Evolutionary conservation across 495 filamentous ascomycete genomes (phyloP), one percentile per base, ranked within the genome.

Genomic region (Zalerion maritima): DNA sequence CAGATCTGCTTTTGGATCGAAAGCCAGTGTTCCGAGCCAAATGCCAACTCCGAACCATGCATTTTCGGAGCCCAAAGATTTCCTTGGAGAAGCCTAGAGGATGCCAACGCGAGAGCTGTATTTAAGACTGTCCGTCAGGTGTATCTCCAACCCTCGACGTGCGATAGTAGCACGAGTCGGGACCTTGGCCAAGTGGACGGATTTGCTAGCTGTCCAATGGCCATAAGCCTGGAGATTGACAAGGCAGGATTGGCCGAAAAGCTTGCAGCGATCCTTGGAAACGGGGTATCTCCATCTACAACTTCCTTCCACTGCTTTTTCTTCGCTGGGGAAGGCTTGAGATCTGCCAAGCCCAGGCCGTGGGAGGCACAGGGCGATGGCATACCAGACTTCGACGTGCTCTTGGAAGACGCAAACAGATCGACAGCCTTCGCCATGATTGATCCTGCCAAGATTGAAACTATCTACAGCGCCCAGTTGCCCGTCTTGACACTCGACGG

Each of bases 401-500:
- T 37, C 19, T 25, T 41, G 11, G 24, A 34, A 11, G 29, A 14
- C 19, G 29, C 35, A 7, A 38, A 38, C 14, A 32, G 24, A n/a
- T n/a, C n/a, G 4, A 19, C 28, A 10, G 35, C 35, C 2, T 38
- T 38, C 21, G 24, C 19, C 14, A 38, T 38, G 23, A 21, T 38
- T 13, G 35, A 31, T 10, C 35, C 35, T 28, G 9, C 34, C 16
- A 29, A 38, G 21, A 14, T 38, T 14, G 35, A 31, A 1, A 26
- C 22, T 21, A 32, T 29, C 18, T 21, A 32, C 7, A 31, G 29
- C 5, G 35, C 35, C 3, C 23, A 38, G 14, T 31, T 38, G 18
- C 35, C 35, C 14, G 35, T 37, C 34, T 29, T 41, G 18, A 41
- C 38, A 2, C 29, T 41, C 2, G 32, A 33, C 24, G n/a, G 26